phyloP scores from a whole-genome alignment of 805 yeast genomes.

The Nakazawaea ernobii region DNA sequence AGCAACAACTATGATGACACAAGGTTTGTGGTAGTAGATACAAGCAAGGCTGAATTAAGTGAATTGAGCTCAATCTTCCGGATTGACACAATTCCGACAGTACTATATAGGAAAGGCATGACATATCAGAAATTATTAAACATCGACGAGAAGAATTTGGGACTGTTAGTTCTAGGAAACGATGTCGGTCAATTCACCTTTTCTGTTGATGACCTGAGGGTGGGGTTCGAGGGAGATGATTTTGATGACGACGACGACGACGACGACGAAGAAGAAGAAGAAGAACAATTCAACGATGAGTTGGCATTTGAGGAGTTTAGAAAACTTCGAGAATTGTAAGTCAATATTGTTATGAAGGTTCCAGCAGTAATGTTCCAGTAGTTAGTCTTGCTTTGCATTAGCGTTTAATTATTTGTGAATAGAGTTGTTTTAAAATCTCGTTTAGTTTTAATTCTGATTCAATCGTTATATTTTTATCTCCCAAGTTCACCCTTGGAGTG shows the following conservation, averaged over 20 bases:
- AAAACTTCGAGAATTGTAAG: constrained; percentile 17
- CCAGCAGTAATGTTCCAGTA: too few relatives aligned
- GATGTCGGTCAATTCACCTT: constrained; percentile 23
- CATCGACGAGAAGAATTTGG: constrained; percentile 21
- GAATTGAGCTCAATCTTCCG: constrained; percentile 23
- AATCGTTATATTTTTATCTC: too few relatives aligned
- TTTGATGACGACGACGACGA: constrained; percentile 8
- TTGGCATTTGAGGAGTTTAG: constrained; percentile 14
- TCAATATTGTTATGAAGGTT: too few relatives aligned
- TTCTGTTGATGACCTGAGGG: constrained; percentile 20
- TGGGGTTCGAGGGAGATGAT: constrained; percentile 15
- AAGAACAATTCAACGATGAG: constrained; percentile 12
- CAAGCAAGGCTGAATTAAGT: constrained; percentile 20
- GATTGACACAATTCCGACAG: constrained; percentile 13
- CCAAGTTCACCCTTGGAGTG: too few relatives aligned
- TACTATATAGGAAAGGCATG: neutral
- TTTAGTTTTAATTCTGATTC: too few relatives aligned
- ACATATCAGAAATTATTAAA: constrained; percentile 14
- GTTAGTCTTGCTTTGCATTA: too few relatives aligned
- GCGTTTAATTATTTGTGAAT: too few relatives aligned
- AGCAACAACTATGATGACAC: constrained; percentile 20
- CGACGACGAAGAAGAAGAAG: constrained; percentile 18
- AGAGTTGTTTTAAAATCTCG: too few relatives aligned
- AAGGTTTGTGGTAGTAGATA: constrained; percentile 28
- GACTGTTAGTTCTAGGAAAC: constrained; percentile 23